These are phyloP conservation scores for Neospermospora avenae DNA, from an alignment of 2,329 filamentous ascomycete genomes.

Conservation along the genomic window DNA sequence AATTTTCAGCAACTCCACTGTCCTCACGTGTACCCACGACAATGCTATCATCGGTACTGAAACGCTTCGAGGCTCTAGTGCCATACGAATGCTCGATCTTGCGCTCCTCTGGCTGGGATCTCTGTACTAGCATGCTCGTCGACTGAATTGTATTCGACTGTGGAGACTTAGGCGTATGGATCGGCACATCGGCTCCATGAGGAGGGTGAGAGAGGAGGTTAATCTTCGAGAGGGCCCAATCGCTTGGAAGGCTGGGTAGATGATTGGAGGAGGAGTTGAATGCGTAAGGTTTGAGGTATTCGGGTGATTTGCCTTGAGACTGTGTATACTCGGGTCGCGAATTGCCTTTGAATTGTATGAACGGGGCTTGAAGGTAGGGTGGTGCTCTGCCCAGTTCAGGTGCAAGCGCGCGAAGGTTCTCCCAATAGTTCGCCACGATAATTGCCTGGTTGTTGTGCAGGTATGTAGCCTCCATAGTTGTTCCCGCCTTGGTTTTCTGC, in stretches of 20 bases:
- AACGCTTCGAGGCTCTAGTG: constrained; percentile 14
- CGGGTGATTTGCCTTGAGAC: constrained; percentile 4
- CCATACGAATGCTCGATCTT: constrained; percentile 8
- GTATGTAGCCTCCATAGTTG: not conserved
- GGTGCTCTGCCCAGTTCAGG: constrained; percentile 7
- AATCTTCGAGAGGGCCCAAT: constrained; percentile 13
- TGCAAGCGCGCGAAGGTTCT: constrained; percentile 11
- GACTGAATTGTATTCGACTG: constrained; percentile 4
- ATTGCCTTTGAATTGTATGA: constrained; percentile 7
- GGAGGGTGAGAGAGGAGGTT: constrained; percentile 23
- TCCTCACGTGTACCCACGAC: constrained; percentile 10
- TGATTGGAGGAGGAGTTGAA: constrained; percentile 18
- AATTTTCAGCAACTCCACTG: not conserved
- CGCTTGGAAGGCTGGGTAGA: constrained; percentile 16
- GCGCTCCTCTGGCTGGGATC: not conserved
- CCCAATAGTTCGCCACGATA: constrained; percentile 11
- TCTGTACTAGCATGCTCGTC: not conserved
- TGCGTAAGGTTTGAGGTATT: constrained; percentile 10
- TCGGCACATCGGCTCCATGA: constrained; percentile 9
- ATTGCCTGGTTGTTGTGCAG: constrained; percentile 2
- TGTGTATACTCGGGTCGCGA: not conserved
- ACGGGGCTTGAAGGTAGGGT: not conserved
- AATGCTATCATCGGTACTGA: constrained; percentile 10
- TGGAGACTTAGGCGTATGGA: constrained; percentile 11
- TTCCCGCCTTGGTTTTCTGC: constrained; percentile 4